Conservation (phyloP, 352 stramenopile genomes). For the Globisporangium parvum region DNA sequence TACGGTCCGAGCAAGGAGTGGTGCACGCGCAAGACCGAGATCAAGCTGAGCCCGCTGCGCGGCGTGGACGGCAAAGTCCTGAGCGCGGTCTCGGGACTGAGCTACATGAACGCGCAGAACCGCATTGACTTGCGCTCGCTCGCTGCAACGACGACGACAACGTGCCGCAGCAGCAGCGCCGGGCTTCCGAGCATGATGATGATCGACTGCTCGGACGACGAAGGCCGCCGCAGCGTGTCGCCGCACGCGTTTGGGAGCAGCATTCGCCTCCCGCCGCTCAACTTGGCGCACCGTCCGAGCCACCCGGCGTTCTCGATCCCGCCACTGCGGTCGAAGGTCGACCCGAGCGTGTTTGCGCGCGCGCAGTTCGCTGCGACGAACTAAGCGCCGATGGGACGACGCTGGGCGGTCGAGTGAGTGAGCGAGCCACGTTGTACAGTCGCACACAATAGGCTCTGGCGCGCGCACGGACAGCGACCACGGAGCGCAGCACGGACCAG, state of each 20-base stretch:
- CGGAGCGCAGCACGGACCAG: too few species aligned
- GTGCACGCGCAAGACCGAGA: constrained; percentile 50
- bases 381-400: constrained; percentile 15
- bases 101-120: constrained; percentile 51
- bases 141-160: not conserved
- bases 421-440: not conserved
- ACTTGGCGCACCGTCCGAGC: constrained; percentile 31
- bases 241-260: constrained; percentile 11
- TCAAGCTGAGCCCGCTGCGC: constrained; percentile 56
- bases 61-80: constrained; percentile 39
- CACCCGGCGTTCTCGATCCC: constrained; percentile 49
- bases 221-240: constrained; percentile 23
- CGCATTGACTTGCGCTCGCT: constrained; percentile 15
- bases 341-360: constrained; percentile 53
- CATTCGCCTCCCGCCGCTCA: constrained; percentile 57
- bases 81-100: constrained; percentile 38
- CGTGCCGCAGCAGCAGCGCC: not conserved
- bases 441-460: not conserved
- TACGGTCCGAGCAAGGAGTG: constrained; percentile 38
- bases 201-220: constrained; percentile 19
- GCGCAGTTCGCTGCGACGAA: constrained; percentile 45
- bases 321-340: constrained; percentile 73
- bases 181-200: not conserved
- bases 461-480: not conserved
- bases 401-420: not conserved